These are phyloP conservation scores for Gracilaria vermiculophylla DNA, from an alignment of 23 red algal species.

Conservation along the genomic window DNA sequence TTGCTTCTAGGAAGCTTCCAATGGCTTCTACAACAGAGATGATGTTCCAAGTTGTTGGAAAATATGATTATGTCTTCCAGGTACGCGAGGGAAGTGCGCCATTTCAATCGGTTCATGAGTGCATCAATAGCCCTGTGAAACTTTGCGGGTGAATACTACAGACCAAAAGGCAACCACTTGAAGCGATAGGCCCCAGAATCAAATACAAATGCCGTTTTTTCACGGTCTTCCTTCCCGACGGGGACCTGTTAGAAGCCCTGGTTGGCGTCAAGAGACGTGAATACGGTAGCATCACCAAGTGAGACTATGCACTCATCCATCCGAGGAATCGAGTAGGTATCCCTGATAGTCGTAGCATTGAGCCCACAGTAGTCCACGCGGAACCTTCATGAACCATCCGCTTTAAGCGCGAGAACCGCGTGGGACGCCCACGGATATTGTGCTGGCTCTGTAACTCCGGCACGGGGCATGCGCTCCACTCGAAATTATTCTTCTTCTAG, in stretches of 20 bases:
- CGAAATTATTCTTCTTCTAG: background rate
- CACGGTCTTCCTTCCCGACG: background rate
- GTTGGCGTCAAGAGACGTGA: constrained; percentile 9
- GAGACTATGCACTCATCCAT: constrained; percentile 40
- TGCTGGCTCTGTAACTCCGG: background rate
- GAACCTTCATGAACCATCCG: too few relatives aligned
- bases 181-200: background rate
- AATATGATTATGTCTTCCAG: constrained; percentile 38
- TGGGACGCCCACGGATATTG: background rate
- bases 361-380: background rate
- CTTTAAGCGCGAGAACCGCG: background rate
- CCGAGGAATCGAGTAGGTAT: constrained; percentile 11
- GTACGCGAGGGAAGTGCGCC: background rate
- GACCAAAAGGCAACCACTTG: background rate
- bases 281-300: background rate
- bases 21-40: too few relatives aligned
- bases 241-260: background rate
- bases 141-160: background rate
- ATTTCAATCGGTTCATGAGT: background rate
- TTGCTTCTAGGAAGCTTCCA: too few relatives aligned
- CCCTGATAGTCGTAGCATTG: background rate
- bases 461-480: background rate
- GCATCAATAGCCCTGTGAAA: background rate
- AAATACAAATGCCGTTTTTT: constrained; percentile 13
- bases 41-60: constrained; percentile 16